Base-by-base conservation (phyloP, 2,329 filamentous ascomycete species). In the Trichoderma endophyticum region DNA sequence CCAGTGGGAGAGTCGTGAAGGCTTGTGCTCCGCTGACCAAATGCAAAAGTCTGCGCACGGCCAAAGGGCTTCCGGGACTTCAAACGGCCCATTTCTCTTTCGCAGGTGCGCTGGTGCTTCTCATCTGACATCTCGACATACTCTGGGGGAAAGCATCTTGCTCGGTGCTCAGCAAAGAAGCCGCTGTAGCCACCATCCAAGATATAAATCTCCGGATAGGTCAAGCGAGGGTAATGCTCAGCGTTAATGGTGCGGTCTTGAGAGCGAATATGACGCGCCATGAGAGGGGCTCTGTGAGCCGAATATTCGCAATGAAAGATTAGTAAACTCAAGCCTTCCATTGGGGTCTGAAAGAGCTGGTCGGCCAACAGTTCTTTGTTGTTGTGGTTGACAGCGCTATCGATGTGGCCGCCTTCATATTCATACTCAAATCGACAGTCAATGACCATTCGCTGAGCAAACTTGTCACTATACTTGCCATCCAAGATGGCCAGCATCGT, bases 361-460 rank as follows among this genome's bases (percentile, higher is more conserved):
- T 86, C 86, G 9, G 94, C 90, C 72, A 99, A 86, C 73, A 92
- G 84, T 78, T 99, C 95, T 83, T 98, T 98, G 84, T 98, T 94
- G 83, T 97, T 98, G 85, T 94, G 96, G 85, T 99, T 99, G 83
- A 97, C 86, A 57, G 96, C 96, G 21, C 93, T 93, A 76, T 94
- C 89, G 79, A 99, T 98, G 81, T 99, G 96, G 39, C 96, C 96
- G 71, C 96, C 96, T 18, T 97, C 92, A 80, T 97, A 99, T 83
- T 99, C 96, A 81, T 99, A 99, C 86, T 99, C 96, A 80, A 99
- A 99, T 24, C 96, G 93, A 81, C 96, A 99, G 82, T 99, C 96
- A 78, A 99, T 92, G 78, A 99, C 87, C 82, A 97, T 89, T 80
- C 93, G 91, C 79, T 95, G 89, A 73, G 94, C 90, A 80, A 93